A percentile compares a stretch with the other conserved stretches of the same genome.
Conservation (phyloP, 345 rosid species). For the Toxicodendron radicans region DNA sequence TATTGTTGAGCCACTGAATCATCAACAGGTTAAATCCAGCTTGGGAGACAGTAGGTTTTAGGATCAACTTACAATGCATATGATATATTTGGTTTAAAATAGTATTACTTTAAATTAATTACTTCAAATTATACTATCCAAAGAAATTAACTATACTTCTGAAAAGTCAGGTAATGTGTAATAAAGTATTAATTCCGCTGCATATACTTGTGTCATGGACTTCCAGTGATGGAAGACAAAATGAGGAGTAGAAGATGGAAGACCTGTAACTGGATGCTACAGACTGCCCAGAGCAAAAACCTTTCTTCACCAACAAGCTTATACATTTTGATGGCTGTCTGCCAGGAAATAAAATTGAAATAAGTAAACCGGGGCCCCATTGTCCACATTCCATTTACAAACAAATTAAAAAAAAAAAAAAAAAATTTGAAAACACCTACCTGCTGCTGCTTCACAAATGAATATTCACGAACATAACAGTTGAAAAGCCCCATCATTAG, state of each 20-base stretch:
- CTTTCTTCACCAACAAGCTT: constrained; percentile 91
- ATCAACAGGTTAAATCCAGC: constrained; percentile 19
- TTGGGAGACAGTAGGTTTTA: constrained; percentile 26
- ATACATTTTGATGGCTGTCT: constrained; percentile 98
- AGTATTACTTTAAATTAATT: constrained; percentile 2
- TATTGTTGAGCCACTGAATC: constrained; percentile 25
- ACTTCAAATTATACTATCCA: not conserved
- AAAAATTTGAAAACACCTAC: constrained; percentile 36
- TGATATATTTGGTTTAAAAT: constrained; percentile 18
- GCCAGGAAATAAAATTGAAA: constrained; percentile 35
- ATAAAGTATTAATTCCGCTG: not conserved
- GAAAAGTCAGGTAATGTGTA: not conserved
- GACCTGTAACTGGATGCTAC: constrained; percentile 98
- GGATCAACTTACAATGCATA: constrained; percentile 25
- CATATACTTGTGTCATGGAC: not conserved
- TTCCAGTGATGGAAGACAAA: not conserved
- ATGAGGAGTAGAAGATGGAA: not conserved
- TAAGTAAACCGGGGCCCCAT: constrained; percentile 2
- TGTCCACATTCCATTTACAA: not conserved
- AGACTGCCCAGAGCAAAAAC: constrained; percentile 96
- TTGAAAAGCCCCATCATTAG: constrained; percentile 97
- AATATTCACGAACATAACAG: constrained; percentile 91
- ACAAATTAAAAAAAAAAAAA: not conserved
- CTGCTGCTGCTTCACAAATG: constrained; percentile 97
- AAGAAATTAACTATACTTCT: not conserved